A percentile compares a stretch with the other conserved stretches of the same genome.
Conservation (phyloP, 2,329 filamentous ascomycete genomes). For the Pezicula carpinea region DNA sequence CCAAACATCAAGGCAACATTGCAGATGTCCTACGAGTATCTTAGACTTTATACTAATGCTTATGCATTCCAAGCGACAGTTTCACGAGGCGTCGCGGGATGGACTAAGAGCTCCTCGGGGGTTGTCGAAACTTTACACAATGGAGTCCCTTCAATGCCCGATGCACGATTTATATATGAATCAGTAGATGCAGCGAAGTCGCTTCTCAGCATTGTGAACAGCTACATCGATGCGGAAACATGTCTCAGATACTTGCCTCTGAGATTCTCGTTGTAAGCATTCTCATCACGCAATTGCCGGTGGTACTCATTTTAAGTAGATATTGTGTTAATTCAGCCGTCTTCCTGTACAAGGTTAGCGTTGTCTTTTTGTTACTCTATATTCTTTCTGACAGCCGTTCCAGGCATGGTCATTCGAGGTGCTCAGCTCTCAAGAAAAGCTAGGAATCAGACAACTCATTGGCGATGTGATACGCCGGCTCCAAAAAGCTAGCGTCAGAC, state of each 20-base stretch:
- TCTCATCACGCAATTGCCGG: neutral
- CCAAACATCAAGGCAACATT: constrained; percentile 62
- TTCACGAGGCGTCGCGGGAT: constrained; percentile 35
- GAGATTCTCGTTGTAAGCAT: constrained; percentile 52
- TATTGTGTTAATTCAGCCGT: constrained; percentile 56
- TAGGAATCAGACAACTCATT: constrained; percentile 53
- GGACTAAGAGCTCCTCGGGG: constrained; percentile 7
- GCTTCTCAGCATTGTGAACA: constrained; percentile 54
- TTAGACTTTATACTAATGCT: constrained; percentile 67
- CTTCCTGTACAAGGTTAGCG: constrained; percentile 54
- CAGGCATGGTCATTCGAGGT: constrained; percentile 54
- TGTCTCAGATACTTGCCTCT: constrained; percentile 58
- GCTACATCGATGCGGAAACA: constrained; percentile 51
- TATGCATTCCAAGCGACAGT: constrained; percentile 70
- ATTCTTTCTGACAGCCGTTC: neutral
- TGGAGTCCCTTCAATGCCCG: constrained; percentile 53
- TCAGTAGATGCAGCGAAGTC: constrained; percentile 59
- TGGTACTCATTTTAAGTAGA: constrained; percentile 20
- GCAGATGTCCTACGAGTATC: constrained; percentile 65
- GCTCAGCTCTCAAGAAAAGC: constrained; percentile 48
- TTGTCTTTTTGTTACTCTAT: neutral
- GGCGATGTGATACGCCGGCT: constrained; percentile 51
- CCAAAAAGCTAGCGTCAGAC: constrained; percentile 51
- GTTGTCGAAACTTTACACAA: constrained; percentile 35
- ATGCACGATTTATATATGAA: constrained; percentile 61